These are phyloP conservation scores for Penicillium steckii DNA, from an alignment of 495 filamentous ascomycete species.

Conservation along the genomic window DNA sequence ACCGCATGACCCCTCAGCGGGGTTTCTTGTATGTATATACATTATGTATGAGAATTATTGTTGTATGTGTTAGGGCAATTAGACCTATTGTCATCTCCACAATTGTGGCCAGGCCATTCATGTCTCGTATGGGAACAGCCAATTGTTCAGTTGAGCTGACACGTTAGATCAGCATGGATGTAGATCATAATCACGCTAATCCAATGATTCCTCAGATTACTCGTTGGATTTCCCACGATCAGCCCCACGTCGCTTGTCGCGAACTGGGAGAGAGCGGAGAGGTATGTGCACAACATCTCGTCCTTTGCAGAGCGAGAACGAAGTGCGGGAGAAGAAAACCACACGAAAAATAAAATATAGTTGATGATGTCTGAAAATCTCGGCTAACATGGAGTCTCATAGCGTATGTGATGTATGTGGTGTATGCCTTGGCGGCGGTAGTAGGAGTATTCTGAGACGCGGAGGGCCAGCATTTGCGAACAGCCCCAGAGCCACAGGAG, in stretches of 20 bases:
- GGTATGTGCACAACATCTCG: no score
- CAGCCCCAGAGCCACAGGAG: conserved; percentile 10
- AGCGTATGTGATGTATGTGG: not conserved
- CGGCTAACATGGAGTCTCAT: no score
- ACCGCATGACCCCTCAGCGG: not conserved
- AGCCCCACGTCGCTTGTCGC: not conserved
- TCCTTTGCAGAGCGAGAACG: no score
- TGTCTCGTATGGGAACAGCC: not conserved
- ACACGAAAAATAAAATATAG: no score
- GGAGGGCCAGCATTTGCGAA: conserved; percentile 6
- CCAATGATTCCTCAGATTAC: not conserved
- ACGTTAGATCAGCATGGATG: conserved; percentile 1
- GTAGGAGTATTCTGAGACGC: conserved; percentile 24
- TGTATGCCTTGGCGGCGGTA: conserved; percentile 15
- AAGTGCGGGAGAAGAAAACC: no score
- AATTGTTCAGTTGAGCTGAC: conserved; percentile 4
- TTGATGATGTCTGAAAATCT: no score
- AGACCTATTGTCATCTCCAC: not conserved
- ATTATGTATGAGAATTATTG: no score
- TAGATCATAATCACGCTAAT: conserved; percentile 17
- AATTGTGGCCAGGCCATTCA: not conserved
- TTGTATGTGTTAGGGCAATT: not conserved
- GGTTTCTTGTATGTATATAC: not conserved
- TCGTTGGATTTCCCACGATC: not conserved
- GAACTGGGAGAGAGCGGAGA: not conserved